Conservation (phyloP, 257 asterid genomes). For the Cinchona pubescens region DNA sequence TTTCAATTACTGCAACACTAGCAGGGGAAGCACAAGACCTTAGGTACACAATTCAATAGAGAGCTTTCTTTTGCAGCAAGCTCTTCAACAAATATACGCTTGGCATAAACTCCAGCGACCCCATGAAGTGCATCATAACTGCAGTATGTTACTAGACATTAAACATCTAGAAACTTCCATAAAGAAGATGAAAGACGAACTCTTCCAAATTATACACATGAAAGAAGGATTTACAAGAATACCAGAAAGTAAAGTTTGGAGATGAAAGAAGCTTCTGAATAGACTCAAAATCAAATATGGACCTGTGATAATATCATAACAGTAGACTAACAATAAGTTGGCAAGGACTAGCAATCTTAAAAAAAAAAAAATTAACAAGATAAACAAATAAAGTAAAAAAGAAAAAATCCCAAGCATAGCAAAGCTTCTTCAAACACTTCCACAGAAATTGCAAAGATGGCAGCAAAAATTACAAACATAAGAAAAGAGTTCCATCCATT, state of each 20-base stretch:
- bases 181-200: background rate
- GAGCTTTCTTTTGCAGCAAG: conserved; percentile 86
- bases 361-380: background rate
- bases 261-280: conserved; percentile 73
- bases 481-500: background rate
- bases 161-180: conserved; percentile 2
- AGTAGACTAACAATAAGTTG: too few species aligned
- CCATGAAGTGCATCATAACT: conserved; percentile 98
- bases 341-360: too few species aligned
- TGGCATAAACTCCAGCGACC: conserved; percentile 94
- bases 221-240: conserved; percentile 25
- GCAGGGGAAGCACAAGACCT: conserved; percentile 44
- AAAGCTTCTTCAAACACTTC: background rate
- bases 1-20: conserved; percentile 9
- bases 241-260: conserved; percentile 89
- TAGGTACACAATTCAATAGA: conserved; percentile 82
- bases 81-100: conserved; percentile 90
- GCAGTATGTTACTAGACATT: conserved; percentile 15
- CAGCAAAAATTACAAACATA: background rate
- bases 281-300: conserved; percentile 86
- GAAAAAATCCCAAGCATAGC: background rate
- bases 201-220: conserved; percentile 2
- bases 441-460: background rate
- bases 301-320: conserved; percentile 46
- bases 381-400: background rate